Conservation (phyloP, 2,329 filamentous ascomycete genomes). For the Microcera coccophila region DNA sequence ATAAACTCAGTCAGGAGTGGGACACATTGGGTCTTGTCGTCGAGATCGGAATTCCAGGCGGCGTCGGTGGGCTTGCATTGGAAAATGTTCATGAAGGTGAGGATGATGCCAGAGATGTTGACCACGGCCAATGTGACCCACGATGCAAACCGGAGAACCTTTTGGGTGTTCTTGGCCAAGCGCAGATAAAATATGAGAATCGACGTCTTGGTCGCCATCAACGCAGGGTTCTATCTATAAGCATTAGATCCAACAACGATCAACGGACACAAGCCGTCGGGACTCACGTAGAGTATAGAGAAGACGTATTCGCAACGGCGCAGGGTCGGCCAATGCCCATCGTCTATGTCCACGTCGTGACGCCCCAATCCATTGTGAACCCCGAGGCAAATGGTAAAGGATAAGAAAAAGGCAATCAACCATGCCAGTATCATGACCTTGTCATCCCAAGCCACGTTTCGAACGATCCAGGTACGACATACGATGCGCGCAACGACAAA, state of each 20-base stretch:
- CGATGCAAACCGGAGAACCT: conserved; percentile 75
- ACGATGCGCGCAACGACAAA: conserved; percentile 74
- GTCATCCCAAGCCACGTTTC: conserved; percentile 70
- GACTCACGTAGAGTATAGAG: conserved; percentile 57
- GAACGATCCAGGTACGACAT: conserved; percentile 69
- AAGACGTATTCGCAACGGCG: conserved; percentile 61
- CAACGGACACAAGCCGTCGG: neutral
- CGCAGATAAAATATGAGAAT: conserved; percentile 87
- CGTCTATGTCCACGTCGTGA: conserved; percentile 58
- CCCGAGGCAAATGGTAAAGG: conserved; percentile 62
- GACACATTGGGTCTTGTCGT: conserved; percentile 44
- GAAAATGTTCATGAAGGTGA: conserved; percentile 84
- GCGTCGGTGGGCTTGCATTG: conserved; percentile 75
- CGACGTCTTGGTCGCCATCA: conserved; percentile 92
- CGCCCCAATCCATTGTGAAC: conserved; percentile 63
- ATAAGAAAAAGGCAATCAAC: conserved; percentile 65
- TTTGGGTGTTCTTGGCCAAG: conserved; percentile 72
- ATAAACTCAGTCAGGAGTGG: conserved; percentile 61
- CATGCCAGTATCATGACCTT: conserved; percentile 77
- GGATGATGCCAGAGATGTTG: conserved; percentile 70
- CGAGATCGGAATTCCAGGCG: conserved; percentile 52
- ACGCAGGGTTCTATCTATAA: conserved; percentile 65
- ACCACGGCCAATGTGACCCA: conserved; percentile 74
- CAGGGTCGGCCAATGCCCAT: conserved; percentile 47
- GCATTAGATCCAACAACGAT: neutral